Base-by-base conservation (phyloP, 2,329 filamentous ascomycete species). In the Beauveria rudraprayagi region DNA sequence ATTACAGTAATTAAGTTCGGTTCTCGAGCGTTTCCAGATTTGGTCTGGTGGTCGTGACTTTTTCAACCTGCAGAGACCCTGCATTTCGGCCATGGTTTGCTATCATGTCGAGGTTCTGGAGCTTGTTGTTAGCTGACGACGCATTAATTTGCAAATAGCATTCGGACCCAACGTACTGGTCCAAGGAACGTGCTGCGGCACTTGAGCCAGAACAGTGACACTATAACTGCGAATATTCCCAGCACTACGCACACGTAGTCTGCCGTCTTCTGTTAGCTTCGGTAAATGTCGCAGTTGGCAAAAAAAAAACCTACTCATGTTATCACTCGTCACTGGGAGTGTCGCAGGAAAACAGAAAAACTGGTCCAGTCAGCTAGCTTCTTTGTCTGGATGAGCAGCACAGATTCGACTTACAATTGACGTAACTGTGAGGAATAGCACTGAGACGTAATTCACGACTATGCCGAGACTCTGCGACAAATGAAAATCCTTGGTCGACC, bases 171-270 rank as follows among this genome's bases (percentile, higher is more conserved):
- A 56, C 53, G 52, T 17, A 57, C 60, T n/a, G 60, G 60, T 10
- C 60, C 60, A n/a, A 61, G 46, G n/a, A 61, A 61, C 46, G 43
- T 14, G 16, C 44, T 46, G 37, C 60, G 51, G 34, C 41, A 52
- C 3, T 24, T n/a, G 1, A 61, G 19, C 60, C 60, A 61, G 19
- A 56, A 44, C 14, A 61, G 9, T n/a, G 60, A 50, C 28, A 56
- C 59, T n/a, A 61, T 16, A n/a, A 62, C 46, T 4, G 52, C 40
- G 28, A 73, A 75, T 1, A 75, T 74, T 14, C 71, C 70, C 56
- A 75, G 73, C 3, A 75, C 72, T 6, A 67, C 71, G 5, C 69
- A 70, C 1, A 75, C 72, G 46, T 75, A 75, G 55, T 75, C 72
- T 73, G 28, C 7, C 16, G 50, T 5, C 11, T 41, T 0, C 16